Percentiles rank a stretch among this genome's conserved stretches.
Conservation (phyloP, 1,284 basidiomycete species). For the Boletus semigastroideus region DNA sequence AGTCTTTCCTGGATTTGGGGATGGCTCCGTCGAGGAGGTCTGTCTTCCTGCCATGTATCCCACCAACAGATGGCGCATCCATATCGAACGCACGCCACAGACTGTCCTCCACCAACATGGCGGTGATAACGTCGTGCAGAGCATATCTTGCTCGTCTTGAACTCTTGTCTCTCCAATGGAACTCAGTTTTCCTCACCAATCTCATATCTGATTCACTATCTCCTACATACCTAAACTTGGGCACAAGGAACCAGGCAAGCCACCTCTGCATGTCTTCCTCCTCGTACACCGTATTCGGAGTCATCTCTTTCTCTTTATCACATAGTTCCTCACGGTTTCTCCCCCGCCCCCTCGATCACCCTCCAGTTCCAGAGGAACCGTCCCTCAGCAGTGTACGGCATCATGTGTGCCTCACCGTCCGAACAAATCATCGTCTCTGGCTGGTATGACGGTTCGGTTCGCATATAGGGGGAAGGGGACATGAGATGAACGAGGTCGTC, state of each 20-base stretch:
- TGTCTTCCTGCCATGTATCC: slow-evolving; percentile 31
- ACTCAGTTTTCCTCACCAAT: slow-evolving; percentile 46
- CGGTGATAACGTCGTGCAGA: slow-evolving; percentile 50
- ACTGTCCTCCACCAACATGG: slow-evolving; percentile 36
- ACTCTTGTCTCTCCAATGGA: slow-evolving; percentile 51
- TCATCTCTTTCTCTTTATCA: slow-evolving; percentile 59
- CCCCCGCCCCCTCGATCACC: slow-evolving; percentile 45
- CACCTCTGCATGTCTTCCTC: slow-evolving; percentile 50
- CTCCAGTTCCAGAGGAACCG: slow-evolving; percentile 40
- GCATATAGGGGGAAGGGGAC: too few species aligned
- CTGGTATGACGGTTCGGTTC: slow-evolving; percentile 74
- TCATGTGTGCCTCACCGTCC: slow-evolving; percentile 59
- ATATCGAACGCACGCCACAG: slow-evolving; percentile 17
- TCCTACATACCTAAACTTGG: slow-evolving; percentile 42
- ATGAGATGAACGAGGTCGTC: too few species aligned
- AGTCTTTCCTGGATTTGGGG: slow-evolving; percentile 60
- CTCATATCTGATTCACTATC: slow-evolving; percentile 25
- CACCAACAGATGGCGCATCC: slow-evolving; percentile 7
- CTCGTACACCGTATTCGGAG: slow-evolving; percentile 68
- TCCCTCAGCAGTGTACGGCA: slow-evolving; percentile 67
- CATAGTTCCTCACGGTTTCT: slow-evolving; percentile 46
- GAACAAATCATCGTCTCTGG: slow-evolving; percentile 74
- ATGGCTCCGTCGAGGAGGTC: slow-evolving; percentile 56
- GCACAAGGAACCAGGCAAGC: slow-evolving; percentile 58
- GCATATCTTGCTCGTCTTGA: slow-evolving; percentile 46